Base-by-base conservation (phyloP, 352 stramenopile genomes). In the Peronospora destructor region DNA sequence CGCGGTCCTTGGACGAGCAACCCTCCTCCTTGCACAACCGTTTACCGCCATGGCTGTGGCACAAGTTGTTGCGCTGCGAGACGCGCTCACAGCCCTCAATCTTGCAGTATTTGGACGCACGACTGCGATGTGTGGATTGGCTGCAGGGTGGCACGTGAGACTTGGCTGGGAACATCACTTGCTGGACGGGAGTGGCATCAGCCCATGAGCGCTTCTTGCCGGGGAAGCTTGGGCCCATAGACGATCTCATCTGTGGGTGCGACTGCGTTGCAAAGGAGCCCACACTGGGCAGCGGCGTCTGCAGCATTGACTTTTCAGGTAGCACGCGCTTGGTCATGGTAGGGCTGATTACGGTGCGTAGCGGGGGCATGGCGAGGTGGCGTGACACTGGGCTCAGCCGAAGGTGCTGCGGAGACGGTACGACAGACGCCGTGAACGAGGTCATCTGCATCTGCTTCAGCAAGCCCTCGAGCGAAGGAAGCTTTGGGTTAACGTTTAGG, bases 71-170 rank as follows among this genome's bases (percentile, higher is more conserved):
- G 42, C 80, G 76, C 61, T 91, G 80, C 11, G 77, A 89, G 23
- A 88, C 80, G 17, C 80, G 80, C 56, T 87, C 67, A 38, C 80
- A 91, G 29, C 69, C 75, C 13, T 91, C 80, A 11, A 91, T 77
- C 67, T 83, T 88, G 68, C 80, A 91, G 59, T 87, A 91, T 62
- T 91, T 91, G 50, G 77, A 91, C n/a, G 78, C 73, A n/a, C 80
- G 73, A 55, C 70, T 86, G 19, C 79, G 70, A 54, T 82, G 61
- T 3, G 59, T 59, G 4, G 23, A 8, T 17, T 56, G 53, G 5
- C 28, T 59, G 36, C 45, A 54, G 0, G 52, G 49, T 14, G 60
- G 65, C 11, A 39, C 10, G 3, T 46, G 56, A 6, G 60, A 41
- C 36, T 62, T 61, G 40, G 17, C 14, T 13, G 51, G 45, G 48